Percentiles rank a stretch among this genome's conserved stretches.
Evolutionary conservation across 2,329 filamentous ascomycete genomes (phyloP).

Genomic region (Sarocladiaceae sp.): DNA sequence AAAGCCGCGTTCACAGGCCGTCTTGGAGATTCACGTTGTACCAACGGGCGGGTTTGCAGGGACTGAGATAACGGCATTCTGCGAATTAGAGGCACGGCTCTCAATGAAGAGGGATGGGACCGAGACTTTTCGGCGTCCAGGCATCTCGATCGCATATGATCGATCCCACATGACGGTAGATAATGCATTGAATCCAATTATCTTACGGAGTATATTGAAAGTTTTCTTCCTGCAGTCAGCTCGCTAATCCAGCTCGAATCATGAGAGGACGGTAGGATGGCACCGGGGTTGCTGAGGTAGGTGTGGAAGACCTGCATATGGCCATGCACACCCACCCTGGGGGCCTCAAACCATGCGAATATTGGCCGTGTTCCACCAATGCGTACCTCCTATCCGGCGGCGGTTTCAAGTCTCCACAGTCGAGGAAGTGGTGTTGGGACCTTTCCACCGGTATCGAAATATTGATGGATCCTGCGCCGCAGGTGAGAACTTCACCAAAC

Average conservation of each 20-base stretch:
- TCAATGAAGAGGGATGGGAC: neutral
- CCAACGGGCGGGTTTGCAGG: too few species aligned
- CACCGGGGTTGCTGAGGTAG: neutral
- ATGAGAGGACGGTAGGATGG: neutral
- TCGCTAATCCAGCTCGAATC: neutral
- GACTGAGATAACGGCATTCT: too few species aligned
- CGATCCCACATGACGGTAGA: neutral
- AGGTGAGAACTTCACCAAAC: neutral
- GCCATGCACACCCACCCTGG: neutral
- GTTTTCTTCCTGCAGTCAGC: neutral
- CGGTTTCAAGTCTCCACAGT: neutral
- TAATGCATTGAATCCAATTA: neutral
- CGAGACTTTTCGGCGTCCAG: neutral
- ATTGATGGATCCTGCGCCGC: neutral
- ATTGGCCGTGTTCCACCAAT: neutral
- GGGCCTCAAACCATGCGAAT: neutral
- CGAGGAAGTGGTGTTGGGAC: neutral
- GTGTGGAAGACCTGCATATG: conserved; percentile 1
- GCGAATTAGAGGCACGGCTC: too few species aligned
- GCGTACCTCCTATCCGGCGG: neutral
- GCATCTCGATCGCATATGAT: conserved; percentile 8
- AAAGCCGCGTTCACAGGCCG: too few species aligned
- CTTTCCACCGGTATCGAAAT: neutral
- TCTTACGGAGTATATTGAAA: neutral
- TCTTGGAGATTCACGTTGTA: too few species aligned